Evolutionary conservation across 257 asterid genomes (phyloP), one percentile per base, ranked within the genome.

Genomic region (Solanum bukasovii): DNA sequence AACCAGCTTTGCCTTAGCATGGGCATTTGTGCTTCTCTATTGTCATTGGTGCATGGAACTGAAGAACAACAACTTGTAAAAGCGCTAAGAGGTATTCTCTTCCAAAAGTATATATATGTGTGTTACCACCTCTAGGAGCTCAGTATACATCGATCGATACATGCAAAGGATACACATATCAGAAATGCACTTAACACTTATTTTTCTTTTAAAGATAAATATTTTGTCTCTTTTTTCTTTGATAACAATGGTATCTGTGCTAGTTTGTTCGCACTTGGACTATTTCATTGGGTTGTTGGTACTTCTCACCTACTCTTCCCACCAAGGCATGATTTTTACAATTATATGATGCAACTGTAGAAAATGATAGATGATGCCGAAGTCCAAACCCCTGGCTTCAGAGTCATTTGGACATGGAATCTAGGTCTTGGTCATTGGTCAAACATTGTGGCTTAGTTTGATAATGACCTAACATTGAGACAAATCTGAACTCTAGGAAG

Each of bases 401-500:
- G 34, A 0, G 25, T 42, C 38, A 46, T 46, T 46, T 81, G 85
- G 20, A 81, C 40, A 18, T 46, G 68, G 68, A 81, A 81, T 46
- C 85, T 81, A 25, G 67, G 38, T 13, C 38, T 79, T 44, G 42
- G 85, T 14, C 85, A 44, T 59, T 44, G 81, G 87, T 85, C 87
- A 85, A 85, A 85, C 21, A 38, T 85, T 85, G 87, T 65, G 87
- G 87, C 78, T 85, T 35, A 33, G 20, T 67, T 38, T 68, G 82
- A 85, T 40, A 65, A 85, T 67, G 65, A 85, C 87, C 16, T 38
- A 63, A 85, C 68, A 70, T 37, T 42, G 65, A 40, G 67, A 85
- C 40, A 68, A 27, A 63, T n/a, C 31, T 40, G 81, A 38, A 85
- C 65, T 65, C 87, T 65, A 71, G 71, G 44, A 82, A 29, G 42